Conservation (phyloP, 2,329 filamentous ascomycete genomes). For the Trichoderma arundinaceum region DNA sequence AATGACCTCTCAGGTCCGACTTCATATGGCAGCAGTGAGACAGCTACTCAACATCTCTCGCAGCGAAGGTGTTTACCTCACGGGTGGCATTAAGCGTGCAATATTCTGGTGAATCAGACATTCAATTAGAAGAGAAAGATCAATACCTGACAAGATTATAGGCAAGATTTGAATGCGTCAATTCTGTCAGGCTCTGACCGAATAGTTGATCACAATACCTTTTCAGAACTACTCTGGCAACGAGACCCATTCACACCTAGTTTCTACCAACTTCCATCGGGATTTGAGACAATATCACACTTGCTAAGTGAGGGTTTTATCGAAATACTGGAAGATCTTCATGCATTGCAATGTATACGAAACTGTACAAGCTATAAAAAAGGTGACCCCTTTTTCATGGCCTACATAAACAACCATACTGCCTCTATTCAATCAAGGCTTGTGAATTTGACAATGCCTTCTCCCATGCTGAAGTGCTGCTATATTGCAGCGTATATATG, state of each 20-base stretch:
- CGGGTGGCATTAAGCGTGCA: conserved; percentile 9
- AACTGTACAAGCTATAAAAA: neutral
- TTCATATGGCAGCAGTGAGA: conserved; percentile 1
- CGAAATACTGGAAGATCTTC: conserved; percentile 5
- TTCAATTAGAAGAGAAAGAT: neutral
- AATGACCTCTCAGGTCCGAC: conserved; percentile 2
- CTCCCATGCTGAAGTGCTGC: neutral
- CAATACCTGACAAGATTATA: neutral
- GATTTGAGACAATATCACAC: neutral
- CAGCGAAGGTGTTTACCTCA: neutral
- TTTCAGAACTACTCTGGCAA: conserved; percentile 3
- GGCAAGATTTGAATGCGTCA: conserved; percentile 18
- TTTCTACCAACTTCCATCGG: neutral
- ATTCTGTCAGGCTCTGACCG: conserved; percentile 4
- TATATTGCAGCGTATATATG: conserved; percentile 6
- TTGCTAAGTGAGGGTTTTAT: neutral
- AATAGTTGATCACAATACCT: conserved; percentile 10
- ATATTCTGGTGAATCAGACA: conserved; percentile 6
- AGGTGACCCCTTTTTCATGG: conserved; percentile 4
- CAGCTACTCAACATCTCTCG: conserved; percentile 8
- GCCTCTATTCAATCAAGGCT: conserved; percentile 11
- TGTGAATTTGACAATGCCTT: neutral
- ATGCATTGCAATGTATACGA: conserved; percentile 9
- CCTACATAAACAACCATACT: conserved; percentile 10
- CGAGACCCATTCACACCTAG: conserved; percentile 4